A percentile compares a stretch with the other conserved stretches of the same genome.
phyloP scores from a whole-genome alignment of 73 alveolate species.

The Paramecium caudatum region DNA sequence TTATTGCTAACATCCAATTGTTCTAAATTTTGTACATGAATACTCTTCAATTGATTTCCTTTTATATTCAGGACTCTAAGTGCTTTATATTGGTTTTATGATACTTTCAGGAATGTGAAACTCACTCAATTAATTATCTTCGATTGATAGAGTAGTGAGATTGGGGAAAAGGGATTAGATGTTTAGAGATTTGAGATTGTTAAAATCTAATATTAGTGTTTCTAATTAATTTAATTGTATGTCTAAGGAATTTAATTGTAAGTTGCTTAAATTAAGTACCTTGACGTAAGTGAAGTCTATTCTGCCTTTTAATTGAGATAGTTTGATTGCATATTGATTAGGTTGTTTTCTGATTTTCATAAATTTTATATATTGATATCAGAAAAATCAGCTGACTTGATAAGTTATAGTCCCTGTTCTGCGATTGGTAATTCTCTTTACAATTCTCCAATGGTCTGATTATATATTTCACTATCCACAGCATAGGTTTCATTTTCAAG shows the following conservation, averaged over 20 bases:
- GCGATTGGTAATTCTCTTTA: slow-evolving; percentile 48
- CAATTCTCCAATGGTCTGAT: neutral
- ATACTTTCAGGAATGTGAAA: slow-evolving; percentile 29
- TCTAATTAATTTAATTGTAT: neutral
- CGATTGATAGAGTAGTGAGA: neutral
- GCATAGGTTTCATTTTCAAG: slow-evolving; percentile 65
- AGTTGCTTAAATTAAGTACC: neutral
- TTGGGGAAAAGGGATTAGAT: neutral
- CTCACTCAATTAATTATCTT: neutral
- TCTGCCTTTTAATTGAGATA: neutral
- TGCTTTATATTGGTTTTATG: neutral
- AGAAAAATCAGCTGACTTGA: slow-evolving; percentile 69
- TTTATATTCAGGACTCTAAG: slow-evolving; percentile 25
- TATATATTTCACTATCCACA: slow-evolving; percentile 25
- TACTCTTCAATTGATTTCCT: neutral
- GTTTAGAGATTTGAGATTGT: neutral
- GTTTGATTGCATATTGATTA: slow-evolving; percentile 36
- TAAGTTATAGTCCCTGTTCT: slow-evolving; percentile 51
- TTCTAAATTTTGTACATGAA: neutral
- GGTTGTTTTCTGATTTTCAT: slow-evolving; percentile 61
- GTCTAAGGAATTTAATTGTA: neutral
- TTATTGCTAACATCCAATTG: neutral
- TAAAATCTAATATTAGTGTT: slow-evolving; percentile 55
- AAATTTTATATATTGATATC: slow-evolving; percentile 46
- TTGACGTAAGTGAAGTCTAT: neutral